phyloP scores from a whole-genome alignment of 2,329 filamentous ascomycete genomes.

The Diaporthe ilicicola region DNA sequence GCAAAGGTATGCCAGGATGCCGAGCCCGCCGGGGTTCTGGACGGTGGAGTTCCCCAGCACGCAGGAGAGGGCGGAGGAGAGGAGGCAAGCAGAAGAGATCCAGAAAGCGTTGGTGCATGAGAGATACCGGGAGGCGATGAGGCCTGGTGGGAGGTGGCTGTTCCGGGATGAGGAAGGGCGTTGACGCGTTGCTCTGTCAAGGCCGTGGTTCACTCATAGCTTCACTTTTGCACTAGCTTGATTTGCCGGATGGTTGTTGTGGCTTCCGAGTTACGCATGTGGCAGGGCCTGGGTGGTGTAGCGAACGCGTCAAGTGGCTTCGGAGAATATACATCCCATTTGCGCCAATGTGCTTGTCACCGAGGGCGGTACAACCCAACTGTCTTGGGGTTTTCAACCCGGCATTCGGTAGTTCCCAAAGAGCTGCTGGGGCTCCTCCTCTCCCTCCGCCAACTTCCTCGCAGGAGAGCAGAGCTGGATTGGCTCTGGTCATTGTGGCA shows the following conservation, averaged over 20 bases:
- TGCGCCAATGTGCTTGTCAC: background rate
- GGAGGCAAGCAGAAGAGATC: conserved; percentile 68
- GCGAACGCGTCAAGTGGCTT: conserved; percentile 8
- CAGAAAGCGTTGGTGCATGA: conserved; percentile 74
- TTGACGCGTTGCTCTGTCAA: background rate
- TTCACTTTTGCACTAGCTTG: background rate
- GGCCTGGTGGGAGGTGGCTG: conserved; percentile 77
- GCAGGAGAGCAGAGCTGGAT: background rate
- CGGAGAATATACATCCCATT: background rate
- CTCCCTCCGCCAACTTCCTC: background rate
- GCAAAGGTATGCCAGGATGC: conserved; percentile 74
- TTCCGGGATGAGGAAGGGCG: conserved; percentile 77
- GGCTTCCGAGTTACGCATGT: background rate
- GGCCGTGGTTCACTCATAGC: background rate
- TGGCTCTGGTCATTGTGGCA: background rate
- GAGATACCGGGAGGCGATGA: conserved; percentile 83
- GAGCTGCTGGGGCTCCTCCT: background rate
- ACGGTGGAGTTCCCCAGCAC: conserved; percentile 87
- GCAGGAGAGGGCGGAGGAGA: conserved; percentile 77
- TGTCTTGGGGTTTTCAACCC: background rate
- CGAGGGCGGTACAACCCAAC: background rate
- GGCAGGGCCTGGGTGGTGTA: background rate
- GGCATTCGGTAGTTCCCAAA: background rate
- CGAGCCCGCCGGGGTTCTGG: conserved; percentile 90
- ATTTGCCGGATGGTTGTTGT: background rate